Evolutionary conservation across 768 basidiomycete genomes (phyloP).

Genomic region (Tulasnella sp.): DNA sequence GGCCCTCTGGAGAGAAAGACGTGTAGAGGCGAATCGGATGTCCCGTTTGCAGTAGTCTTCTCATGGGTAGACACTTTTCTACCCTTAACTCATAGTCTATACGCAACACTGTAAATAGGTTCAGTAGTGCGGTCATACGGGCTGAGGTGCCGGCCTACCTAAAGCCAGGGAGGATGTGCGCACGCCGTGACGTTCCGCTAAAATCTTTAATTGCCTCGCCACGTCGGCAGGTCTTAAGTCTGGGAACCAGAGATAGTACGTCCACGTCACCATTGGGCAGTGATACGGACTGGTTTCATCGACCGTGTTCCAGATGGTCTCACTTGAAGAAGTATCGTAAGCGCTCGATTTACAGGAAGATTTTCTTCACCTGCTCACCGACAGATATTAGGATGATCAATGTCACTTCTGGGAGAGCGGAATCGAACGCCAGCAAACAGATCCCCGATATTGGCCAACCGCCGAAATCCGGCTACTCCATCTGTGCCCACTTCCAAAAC

Average conservation of each 20-base stretch:
- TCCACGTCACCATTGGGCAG: neutral
- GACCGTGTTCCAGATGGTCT: neutral
- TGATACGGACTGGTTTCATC: neutral
- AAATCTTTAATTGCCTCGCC: neutral
- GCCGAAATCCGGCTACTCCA: neutral
- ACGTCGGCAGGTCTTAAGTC: neutral
- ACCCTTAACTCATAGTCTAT: neutral
- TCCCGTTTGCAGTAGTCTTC: neutral
- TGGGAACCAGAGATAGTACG: neutral
- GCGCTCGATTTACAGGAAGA: neutral
- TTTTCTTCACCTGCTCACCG: neutral
- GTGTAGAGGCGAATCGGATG: neutral
- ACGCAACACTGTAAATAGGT: neutral
- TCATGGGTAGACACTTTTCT: no score
- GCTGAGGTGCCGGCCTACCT: neutral
- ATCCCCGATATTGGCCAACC: neutral
- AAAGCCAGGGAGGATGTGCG: neutral
- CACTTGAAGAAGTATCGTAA: neutral
- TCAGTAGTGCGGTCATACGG: neutral
- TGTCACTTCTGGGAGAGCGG: neutral
- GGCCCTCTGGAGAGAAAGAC: neutral
- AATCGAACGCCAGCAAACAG: neutral
- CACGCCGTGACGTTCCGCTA: neutral
- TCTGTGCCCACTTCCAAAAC: neutral
- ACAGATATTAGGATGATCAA: neutral